Evolutionary conservation across 2,329 filamentous ascomycete species (phyloP).

Genomic region (Phialophora macrospora): DNA sequence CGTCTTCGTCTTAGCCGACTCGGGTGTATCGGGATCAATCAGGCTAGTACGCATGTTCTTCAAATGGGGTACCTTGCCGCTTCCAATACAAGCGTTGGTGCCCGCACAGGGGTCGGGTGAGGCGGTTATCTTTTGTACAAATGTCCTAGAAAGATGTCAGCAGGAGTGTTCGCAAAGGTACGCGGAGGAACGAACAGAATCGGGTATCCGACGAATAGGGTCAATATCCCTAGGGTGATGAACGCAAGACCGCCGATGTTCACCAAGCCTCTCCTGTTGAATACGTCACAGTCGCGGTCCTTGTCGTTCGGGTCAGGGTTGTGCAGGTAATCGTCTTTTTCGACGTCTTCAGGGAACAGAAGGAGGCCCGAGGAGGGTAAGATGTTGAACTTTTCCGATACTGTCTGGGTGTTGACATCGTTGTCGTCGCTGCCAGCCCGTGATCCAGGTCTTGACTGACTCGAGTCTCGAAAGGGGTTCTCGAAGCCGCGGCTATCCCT

Average conservation of each 20-base stretch:
- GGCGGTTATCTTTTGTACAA: slow-evolving; percentile 55
- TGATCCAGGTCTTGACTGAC: slow-evolving; percentile 58
- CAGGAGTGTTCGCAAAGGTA: background rate
- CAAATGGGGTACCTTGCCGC: slow-evolving; percentile 58
- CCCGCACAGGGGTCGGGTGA: slow-evolving; percentile 44
- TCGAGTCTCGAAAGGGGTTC: slow-evolving; percentile 66
- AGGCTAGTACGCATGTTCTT: slow-evolving; percentile 65
- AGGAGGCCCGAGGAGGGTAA: slow-evolving; percentile 69
- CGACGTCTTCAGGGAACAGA: slow-evolving; percentile 72
- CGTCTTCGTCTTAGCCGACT: slow-evolving; percentile 61
- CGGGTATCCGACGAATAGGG: slow-evolving; percentile 72
- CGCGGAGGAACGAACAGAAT: slow-evolving; percentile 59
- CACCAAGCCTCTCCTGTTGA: slow-evolving; percentile 65
- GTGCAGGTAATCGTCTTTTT: slow-evolving; percentile 74
- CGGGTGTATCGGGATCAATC: slow-evolving; percentile 71
- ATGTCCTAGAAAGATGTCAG: slow-evolving; percentile 58
- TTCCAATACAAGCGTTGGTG: slow-evolving; percentile 56
- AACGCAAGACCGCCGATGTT: slow-evolving; percentile 68
- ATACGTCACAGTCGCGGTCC: slow-evolving; percentile 66
- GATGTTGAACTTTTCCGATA: slow-evolving; percentile 75
- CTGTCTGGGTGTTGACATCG: slow-evolving; percentile 71
- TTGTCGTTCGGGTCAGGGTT: slow-evolving; percentile 71
- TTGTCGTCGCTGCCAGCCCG: slow-evolving; percentile 67
- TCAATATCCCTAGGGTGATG: slow-evolving; percentile 64
- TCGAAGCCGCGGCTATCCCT: slow-evolving; percentile 57